Evolutionary conservation across 169 alveolate species (phyloP), one percentile per base, ranked within the genome.

Genomic region (Cryptosporidium bovis): DNA sequence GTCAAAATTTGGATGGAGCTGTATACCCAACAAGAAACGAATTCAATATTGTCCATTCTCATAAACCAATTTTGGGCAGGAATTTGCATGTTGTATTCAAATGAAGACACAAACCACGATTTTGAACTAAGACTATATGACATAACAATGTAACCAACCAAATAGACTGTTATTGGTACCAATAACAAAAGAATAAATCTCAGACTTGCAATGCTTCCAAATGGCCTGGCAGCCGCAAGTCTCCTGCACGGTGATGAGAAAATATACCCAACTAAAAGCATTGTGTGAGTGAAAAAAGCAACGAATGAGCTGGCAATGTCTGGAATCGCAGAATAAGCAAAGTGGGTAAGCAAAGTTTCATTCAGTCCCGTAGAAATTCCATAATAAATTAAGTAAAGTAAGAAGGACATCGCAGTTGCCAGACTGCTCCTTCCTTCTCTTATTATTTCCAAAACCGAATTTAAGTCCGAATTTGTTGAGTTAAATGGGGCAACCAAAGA

Each of bases 401-500:
- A 62, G 5, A 62, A 40, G 3, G 87, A 77, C 77, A 77, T 77
- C 18, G 87, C 87, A 10, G 71, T 24, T 13, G 87, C 87, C 15
- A 77, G 65, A 10, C 65, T 44, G 40, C 71, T 77, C 24, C 87
- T 56, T 20, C 87, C 87, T 29, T 77, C 77, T 83, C 94, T 87
- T 84, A 94, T 87, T 33, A 95, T 67, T 64, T 92, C 93, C 64
- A 94, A 92, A 36, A 95, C 94, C 33, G 97, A 93, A 83, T 93
- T 92, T 83, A 95, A 82, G 71, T 94, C 93, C 50, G 94, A 94
- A 64, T 90, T 93, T 55, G 87, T 90, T 58, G 96, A 92, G 44
- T 96, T 93, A 85, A 96, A 96, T 3, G 98, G 97, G 6, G 98
- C 95, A 5, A 95, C 97, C 71, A 96, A 93, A 0, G 98, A 95